These are phyloP conservation scores for Claviceps sp. DNA, from an alignment of 2,329 filamentous ascomycete species.

Conservation along the genomic window DNA sequence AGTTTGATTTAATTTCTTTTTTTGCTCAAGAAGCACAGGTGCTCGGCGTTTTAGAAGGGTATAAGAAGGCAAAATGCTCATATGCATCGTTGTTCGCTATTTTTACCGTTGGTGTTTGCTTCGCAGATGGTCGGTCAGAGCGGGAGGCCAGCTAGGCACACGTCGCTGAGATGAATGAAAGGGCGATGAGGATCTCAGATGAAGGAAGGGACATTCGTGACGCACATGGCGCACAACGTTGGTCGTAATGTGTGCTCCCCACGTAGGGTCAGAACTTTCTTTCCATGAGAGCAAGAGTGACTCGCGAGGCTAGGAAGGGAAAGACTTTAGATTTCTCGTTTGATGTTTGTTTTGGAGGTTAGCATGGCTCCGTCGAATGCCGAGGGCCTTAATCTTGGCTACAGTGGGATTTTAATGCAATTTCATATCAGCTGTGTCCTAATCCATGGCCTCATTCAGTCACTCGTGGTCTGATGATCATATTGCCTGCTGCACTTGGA, in stretches of 20 bases:
- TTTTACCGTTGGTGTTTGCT: not conserved
- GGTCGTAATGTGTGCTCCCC: too few relatives aligned
- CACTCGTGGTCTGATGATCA: too few relatives aligned
- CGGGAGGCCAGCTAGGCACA: not conserved
- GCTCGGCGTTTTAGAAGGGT: conserved; percentile 4
- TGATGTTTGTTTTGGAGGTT: not conserved
- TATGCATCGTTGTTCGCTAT: not conserved
- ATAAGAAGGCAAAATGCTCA: not conserved
- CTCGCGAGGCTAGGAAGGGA: not conserved
- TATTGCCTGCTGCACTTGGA: too few relatives aligned
- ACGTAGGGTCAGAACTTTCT: not conserved
- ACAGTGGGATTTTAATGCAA: not conserved
- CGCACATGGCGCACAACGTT: too few relatives aligned
- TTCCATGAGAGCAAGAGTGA: not conserved
- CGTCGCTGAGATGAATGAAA: not conserved
- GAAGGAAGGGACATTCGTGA: too few relatives aligned
- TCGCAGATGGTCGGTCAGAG: not conserved
- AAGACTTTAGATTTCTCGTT: not conserved
- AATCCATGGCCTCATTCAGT: too few relatives aligned
- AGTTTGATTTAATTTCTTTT: not conserved
- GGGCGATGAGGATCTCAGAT: too few relatives aligned
- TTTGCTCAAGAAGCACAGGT: conserved; percentile 3
- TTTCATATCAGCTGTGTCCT: too few relatives aligned
- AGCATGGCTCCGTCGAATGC: not conserved
- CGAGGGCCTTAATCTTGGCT: not conserved